phyloP scores from a whole-genome alignment of 805 yeast species.

The Sungouiozyma ichnusensis region DNA sequence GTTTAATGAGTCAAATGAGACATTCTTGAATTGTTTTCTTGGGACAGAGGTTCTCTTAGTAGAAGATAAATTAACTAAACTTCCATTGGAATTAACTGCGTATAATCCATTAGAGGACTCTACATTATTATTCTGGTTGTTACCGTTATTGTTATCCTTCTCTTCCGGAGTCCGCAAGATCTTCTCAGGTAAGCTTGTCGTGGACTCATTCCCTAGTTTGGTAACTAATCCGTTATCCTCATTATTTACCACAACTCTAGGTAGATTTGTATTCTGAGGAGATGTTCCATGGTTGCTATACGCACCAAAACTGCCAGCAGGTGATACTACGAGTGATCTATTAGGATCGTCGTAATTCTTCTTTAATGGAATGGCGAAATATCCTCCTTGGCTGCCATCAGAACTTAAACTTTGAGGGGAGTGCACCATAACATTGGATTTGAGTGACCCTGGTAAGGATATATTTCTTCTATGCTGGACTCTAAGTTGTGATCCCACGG shows the following conservation, averaged over 20 bases:
- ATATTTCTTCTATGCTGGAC: conserved; percentile 16
- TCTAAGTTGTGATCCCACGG: background rate
- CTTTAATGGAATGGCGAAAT: conserved; percentile 27
- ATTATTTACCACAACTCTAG: conserved; percentile 2
- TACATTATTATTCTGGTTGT: too few relatives aligned
- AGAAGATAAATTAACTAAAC: conserved; percentile 15
- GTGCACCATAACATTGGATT: conserved; percentile 8
- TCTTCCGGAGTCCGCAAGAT: conserved; percentile 6
- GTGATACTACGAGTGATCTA: conserved; percentile 7
- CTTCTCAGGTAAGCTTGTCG: conserved; percentile 3
- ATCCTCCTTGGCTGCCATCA: conserved; percentile 26
- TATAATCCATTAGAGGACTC: conserved; percentile 3
- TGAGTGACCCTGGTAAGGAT: conserved; percentile 12
- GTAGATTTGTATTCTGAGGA: conserved; percentile 1
- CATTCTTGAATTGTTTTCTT: conserved; percentile 27
- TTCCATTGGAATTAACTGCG: conserved; percentile 8
- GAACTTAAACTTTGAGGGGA: conserved; percentile 21
- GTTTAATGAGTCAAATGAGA: conserved; percentile 27
- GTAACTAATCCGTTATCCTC: background rate
- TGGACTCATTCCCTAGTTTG: background rate
- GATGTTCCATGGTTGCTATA: background rate
- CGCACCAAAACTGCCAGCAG: conserved; percentile 12
- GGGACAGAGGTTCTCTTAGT: conserved; percentile 18
- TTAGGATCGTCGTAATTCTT: conserved; percentile 7
- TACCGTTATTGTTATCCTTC: conserved; percentile 1